A percentile compares a stretch with the other conserved stretches of the same genome.
phyloP scores from a whole-genome alignment of 73 alveolate genomes.

The Paramecium pentaurelia region DNA sequence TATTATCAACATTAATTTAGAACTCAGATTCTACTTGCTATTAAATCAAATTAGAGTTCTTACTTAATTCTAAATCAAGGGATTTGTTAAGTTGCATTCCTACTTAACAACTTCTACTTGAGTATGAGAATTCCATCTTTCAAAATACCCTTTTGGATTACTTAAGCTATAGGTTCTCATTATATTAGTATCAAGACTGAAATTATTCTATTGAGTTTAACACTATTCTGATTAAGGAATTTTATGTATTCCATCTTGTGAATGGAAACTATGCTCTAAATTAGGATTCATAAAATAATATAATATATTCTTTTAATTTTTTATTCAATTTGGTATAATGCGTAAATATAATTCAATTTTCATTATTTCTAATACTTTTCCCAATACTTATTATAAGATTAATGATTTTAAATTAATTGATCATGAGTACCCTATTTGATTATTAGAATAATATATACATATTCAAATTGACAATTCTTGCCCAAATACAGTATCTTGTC shows the following conservation, averaged over 20 bases:
- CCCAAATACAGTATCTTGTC: conserved; percentile 86
- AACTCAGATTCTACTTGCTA: background rate
- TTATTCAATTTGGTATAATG: background rate
- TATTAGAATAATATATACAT: conserved; percentile 36
- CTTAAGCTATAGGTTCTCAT: background rate
- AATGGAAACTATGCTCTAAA: background rate
- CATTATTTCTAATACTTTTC: background rate
- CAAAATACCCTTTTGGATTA: background rate
- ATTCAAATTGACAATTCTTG: conserved; percentile 79
- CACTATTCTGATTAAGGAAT: background rate
- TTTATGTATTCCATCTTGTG: background rate
- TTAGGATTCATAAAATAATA: background rate
- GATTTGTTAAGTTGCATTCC: background rate
- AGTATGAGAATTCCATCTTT: background rate
- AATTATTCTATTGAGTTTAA: background rate
- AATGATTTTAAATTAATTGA: conserved; percentile 59
- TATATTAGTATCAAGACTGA: background rate
- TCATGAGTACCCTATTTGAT: conserved; percentile 79
- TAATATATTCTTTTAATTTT: background rate
- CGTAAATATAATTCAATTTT: background rate
- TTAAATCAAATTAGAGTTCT: background rate
- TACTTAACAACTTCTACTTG: background rate
- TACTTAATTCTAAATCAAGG: background rate
- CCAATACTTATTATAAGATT: conserved; percentile 30
- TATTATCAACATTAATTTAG: background rate